Evolutionary conservation across 768 basidiomycete species (phyloP).

Genomic region (Trichaptum fuscoviolaceum): DNA sequence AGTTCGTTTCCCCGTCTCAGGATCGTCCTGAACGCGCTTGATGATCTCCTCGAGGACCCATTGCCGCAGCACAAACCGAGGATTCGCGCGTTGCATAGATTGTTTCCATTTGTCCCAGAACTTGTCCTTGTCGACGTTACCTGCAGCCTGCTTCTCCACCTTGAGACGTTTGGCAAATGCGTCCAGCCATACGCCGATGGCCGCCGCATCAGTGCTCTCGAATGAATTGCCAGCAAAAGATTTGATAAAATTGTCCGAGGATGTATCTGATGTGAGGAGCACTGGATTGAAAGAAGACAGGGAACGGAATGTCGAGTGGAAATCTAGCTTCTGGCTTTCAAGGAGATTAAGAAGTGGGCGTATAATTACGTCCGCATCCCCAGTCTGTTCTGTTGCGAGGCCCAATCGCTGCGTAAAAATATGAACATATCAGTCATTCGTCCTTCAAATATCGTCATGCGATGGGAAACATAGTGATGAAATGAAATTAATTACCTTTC

Average conservation of each 20-base stretch:
- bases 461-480: not conserved
- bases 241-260: constrained; percentile 6
- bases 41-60: constrained; percentile 97
- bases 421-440: not conserved
- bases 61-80: constrained; percentile 88
- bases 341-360: constrained; percentile 72
- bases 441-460: not conserved
- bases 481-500: constrained; percentile 42
- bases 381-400: constrained; percentile 46
- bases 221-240: constrained; percentile 13
- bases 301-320: constrained; percentile 77
- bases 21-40: constrained; percentile 61
- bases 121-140: constrained; percentile 11
- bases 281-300: constrained; percentile 60
- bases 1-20: constrained; percentile 54
- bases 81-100: constrained; percentile 63
- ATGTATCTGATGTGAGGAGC: constrained; percentile 10
- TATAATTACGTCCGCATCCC: constrained; percentile 58
- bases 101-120: constrained; percentile 42
- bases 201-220: constrained; percentile 22
- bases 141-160: constrained; percentile 46
- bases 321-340: constrained; percentile 74
- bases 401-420: constrained; percentile 59
- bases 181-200: constrained; percentile 57
- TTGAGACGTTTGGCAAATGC: constrained; percentile 55